Evolutionary conservation across 192 early-diverging fungal species (phyloP).

Genomic region (Rhizoclosmatium sp.): DNA sequence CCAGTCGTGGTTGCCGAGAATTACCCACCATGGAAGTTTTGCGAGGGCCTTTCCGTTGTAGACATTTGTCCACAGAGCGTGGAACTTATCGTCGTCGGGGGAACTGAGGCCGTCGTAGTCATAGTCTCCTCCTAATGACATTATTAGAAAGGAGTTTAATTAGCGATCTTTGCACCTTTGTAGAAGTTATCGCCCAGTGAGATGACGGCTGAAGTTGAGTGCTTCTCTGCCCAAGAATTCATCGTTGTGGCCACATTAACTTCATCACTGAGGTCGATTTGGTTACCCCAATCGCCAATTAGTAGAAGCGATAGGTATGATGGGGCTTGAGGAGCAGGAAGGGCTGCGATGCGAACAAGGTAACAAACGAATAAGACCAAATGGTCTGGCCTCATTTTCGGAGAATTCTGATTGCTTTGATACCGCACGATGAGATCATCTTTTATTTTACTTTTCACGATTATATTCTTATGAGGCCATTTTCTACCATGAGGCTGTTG

Average conservation of each 20-base stretch:
- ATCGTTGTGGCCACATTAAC: not conserved
- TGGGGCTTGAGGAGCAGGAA: not conserved
- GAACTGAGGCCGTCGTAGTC: slow-evolving; percentile 12
- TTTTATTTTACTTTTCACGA: not conserved
- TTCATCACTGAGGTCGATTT: not conserved
- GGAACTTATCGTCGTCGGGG: slow-evolving; percentile 17
- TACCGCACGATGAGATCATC: too few species aligned
- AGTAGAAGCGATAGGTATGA: slow-evolving; percentile 4
- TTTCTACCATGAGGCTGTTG: too few species aligned
- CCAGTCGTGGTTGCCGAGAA: slow-evolving; percentile 34
- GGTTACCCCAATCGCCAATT: slow-evolving; percentile 30
- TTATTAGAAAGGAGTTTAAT: not conserved
- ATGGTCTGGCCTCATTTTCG: too few species aligned
- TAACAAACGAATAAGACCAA: too few species aligned
- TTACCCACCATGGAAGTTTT: slow-evolving; percentile 28
- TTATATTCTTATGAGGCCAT: not conserved
- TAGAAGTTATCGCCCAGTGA: slow-evolving; percentile 33
- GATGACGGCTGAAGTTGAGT: not conserved
- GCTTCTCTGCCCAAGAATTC: slow-evolving; percentile 7
- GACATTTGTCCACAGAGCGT: not conserved
- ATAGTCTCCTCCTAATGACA: not conserved
- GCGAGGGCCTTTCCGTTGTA: not conserved
- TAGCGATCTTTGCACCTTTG: not conserved
- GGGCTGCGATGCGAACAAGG: too few species aligned
- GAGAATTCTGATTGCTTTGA: too few species aligned